Evolutionary conservation across 768 basidiomycete species (phyloP).

Genomic region (Crassisporium funariophilum): DNA sequence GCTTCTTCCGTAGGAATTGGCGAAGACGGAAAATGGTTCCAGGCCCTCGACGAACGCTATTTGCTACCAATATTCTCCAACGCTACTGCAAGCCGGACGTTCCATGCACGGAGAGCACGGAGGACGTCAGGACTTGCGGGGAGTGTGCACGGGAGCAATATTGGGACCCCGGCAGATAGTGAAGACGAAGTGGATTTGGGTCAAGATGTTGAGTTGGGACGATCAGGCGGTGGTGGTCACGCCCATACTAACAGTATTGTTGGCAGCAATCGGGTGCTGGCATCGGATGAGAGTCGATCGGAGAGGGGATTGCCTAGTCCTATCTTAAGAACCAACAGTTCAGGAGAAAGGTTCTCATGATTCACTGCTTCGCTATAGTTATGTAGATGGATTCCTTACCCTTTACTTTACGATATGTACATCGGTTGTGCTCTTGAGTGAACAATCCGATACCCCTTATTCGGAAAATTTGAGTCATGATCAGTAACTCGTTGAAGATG

Average conservation of each 20-base stretch:
- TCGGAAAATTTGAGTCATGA: too few relatives aligned
- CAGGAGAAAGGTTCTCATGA: slow-evolving; percentile 11
- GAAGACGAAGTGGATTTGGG: slow-evolving; percentile 38
- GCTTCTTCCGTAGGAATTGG: slow-evolving; percentile 28
- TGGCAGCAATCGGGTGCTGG: slow-evolving; percentile 15
- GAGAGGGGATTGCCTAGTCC: slow-evolving; percentile 71
- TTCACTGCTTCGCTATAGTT: too few relatives aligned
- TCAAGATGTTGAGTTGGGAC: slow-evolving; percentile 48
- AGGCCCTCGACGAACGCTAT: slow-evolving; percentile 91
- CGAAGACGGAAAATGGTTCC: slow-evolving; percentile 95
- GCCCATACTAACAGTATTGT: slow-evolving; percentile 16
- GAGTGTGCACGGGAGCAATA: slow-evolving; percentile 24
- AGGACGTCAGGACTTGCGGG: slow-evolving; percentile 38
- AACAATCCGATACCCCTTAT: too few relatives aligned
- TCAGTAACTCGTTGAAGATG: too few relatives aligned
- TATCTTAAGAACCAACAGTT: slow-evolving; percentile 44
- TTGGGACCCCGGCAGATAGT: slow-evolving; percentile 41
- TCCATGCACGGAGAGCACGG: slow-evolving; percentile 76
- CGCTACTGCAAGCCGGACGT: slow-evolving; percentile 84
- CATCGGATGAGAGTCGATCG: slow-evolving; percentile 43
- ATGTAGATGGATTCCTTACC: too few relatives aligned
- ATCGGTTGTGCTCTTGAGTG: too few relatives aligned
- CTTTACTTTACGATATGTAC: too few relatives aligned
- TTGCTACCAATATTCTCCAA: slow-evolving; percentile 92
- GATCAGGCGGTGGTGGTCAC: slow-evolving; percentile 4